These are phyloP conservation scores for Penicillium fimorum DNA, from an alignment of 495 filamentous ascomycete genomes.

Conservation along the genomic window DNA sequence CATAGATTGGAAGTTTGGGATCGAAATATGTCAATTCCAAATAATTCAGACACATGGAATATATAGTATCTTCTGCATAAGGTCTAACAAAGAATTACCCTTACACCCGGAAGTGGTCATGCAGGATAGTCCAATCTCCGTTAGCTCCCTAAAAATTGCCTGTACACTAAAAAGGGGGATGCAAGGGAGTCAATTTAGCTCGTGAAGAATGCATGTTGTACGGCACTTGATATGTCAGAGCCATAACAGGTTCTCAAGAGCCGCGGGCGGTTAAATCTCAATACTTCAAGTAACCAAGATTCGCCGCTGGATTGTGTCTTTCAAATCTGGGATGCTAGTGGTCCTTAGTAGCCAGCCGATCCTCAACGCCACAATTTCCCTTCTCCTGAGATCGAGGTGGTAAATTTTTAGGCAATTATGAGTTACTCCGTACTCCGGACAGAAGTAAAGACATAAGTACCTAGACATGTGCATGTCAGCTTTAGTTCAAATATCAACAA, in stretches of 20 bases:
- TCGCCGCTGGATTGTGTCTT: background rate
- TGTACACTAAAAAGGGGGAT: background rate
- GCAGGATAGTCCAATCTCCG: conserved; percentile 11
- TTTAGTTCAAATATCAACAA: conserved; percentile 2
- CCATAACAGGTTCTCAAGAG: background rate
- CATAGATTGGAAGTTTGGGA: no score
- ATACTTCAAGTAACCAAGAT: background rate
- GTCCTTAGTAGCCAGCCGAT: conserved; percentile 9
- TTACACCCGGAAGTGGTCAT: background rate
- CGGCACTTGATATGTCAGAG: conserved; percentile 3
- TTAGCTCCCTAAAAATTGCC: background rate
- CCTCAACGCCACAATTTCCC: conserved; percentile 10
- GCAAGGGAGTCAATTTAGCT: conserved; percentile 2
- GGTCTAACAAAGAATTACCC: background rate
- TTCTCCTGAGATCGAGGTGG: background rate
- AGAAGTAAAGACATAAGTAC: background rate
- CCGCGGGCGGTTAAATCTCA: conserved; percentile 3
- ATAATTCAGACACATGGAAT: background rate
- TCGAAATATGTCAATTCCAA: background rate
- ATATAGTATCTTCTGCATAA: background rate
- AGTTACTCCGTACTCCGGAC: no score
- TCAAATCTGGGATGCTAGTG: conserved; percentile 9
- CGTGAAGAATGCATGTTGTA: background rate
- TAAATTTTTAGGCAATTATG: no score
- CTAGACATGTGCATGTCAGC: background rate